Percentiles rank a stretch among this genome's conserved stretches.
Evolutionary conservation across 495 filamentous ascomycete genomes (phyloP).

Genomic region (Penicillium diatomitis): DNA sequence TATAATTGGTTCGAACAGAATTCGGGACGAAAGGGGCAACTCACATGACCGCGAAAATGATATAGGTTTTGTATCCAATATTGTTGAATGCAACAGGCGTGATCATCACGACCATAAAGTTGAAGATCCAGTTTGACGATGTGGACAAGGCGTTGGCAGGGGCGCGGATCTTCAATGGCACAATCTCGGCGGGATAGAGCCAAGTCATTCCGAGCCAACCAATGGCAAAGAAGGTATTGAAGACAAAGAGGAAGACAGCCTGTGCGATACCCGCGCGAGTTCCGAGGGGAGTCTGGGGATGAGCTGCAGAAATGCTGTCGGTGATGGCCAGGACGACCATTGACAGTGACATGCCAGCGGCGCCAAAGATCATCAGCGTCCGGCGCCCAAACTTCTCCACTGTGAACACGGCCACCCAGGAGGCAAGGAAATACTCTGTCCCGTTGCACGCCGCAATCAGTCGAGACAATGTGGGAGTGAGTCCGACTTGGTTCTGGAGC

Average conservation of each 20-base stretch:
- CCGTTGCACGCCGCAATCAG: conserved; percentile 65
- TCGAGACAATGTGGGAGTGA: conserved; percentile 48
- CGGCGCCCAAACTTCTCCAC: conserved; percentile 63
- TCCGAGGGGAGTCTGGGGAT: conserved; percentile 14
- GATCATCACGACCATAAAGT: conserved; percentile 56
- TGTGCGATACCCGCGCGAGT: conserved; percentile 40
- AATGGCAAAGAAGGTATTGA: conserved; percentile 69
- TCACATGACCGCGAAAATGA: conserved; percentile 58
- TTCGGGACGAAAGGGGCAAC: background rate
- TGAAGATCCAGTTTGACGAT: conserved; percentile 54
- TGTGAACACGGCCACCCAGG: conserved; percentile 61
- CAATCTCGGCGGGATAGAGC: conserved; percentile 61
- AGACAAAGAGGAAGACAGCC: conserved; percentile 59
- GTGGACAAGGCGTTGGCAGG: conserved; percentile 58
- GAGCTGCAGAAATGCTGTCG: conserved; percentile 17
- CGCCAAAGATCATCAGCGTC: conserved; percentile 63
- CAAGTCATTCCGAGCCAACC: conserved; percentile 73
- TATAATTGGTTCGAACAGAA: background rate
- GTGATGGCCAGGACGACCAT: conserved; percentile 59
- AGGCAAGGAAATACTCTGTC: conserved; percentile 68
- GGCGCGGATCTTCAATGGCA: conserved; percentile 55
- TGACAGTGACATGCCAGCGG: conserved; percentile 55
- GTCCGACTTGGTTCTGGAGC: conserved; percentile 46
- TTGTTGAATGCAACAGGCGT: conserved; percentile 53
- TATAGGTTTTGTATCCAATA: conserved; percentile 56